Conservation (phyloP, 805 yeast genomes). For the Sugiyamaella qingdaonensis region DNA sequence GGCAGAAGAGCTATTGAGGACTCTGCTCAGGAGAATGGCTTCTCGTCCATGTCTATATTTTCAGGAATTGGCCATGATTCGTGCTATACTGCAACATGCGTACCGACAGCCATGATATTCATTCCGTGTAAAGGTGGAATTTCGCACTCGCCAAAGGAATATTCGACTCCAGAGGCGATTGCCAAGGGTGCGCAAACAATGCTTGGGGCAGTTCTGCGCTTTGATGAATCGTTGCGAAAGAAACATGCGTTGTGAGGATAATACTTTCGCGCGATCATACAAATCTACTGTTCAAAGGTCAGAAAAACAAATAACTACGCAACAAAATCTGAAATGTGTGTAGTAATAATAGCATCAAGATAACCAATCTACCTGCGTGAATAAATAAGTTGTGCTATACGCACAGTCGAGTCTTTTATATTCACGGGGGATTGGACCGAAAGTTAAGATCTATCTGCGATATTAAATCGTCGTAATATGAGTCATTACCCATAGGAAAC, state of each 20-base stretch:
- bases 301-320: no score
- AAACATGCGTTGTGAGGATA: background rate
- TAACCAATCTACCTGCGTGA: no score
- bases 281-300: no score
- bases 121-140: conserved; percentile 66
- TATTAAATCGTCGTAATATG: conserved; percentile 14
- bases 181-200: conserved; percentile 56
- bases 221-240: conserved; percentile 28
- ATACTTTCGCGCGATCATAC: no score
- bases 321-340: no score
- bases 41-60: conserved; percentile 13
- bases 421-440: background rate
- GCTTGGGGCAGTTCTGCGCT: conserved; percentile 46
- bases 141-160: conserved; percentile 64
- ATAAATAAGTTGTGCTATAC: no score
- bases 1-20: conserved; percentile 50
- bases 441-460: conserved; percentile 15
- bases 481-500: conserved; percentile 16
- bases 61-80: conserved; percentile 79
- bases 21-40: conserved; percentile 39
- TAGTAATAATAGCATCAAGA: no score
- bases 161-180: conserved; percentile 60
- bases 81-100: conserved; percentile 49
- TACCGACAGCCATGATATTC: conserved; percentile 72
- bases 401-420: no score